These are phyloP conservation scores for Mycena sp. DNA, from an alignment of 1,284 basidiomycete species.

Conservation along the genomic window DNA sequence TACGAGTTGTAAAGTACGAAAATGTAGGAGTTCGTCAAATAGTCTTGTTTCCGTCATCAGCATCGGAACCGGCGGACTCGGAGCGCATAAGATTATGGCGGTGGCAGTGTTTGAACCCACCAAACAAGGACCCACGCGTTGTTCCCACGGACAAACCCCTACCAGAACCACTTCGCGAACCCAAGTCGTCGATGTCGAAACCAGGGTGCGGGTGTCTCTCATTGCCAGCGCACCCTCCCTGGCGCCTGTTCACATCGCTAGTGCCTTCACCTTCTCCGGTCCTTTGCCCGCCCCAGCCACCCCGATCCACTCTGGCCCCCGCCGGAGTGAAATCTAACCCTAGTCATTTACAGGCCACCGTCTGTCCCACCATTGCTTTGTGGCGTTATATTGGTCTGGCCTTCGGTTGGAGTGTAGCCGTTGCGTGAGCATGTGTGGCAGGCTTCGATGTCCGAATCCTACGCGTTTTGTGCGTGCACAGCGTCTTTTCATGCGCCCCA, in stretches of 20 bases:
- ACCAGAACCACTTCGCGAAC: slow-evolving; percentile 26
- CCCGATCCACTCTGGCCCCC: slow-evolving; percentile 29
- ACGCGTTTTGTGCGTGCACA: slow-evolving; percentile 32
- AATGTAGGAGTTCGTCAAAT: no score
- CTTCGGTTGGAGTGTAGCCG: slow-evolving; percentile 19
- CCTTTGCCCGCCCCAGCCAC: slow-evolving; percentile 33
- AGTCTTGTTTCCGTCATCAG: no score
- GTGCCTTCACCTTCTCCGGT: slow-evolving; percentile 17
- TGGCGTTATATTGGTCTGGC: slow-evolving; percentile 31
- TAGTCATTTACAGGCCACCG: slow-evolving; percentile 49
- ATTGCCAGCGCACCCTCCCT: slow-evolving; percentile 10
- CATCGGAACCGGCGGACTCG: no score
- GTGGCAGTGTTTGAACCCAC: no score
- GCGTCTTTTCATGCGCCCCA: slow-evolving; percentile 25
- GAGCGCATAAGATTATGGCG: no score
- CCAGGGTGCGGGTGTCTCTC: slow-evolving; percentile 22
- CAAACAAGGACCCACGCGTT: not conserved
- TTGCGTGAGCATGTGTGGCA: not conserved
- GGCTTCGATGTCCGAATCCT: slow-evolving; percentile 38
- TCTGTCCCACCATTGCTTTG: slow-evolving; percentile 45
- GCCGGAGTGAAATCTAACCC: slow-evolving; percentile 60
- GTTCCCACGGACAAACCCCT: not conserved
- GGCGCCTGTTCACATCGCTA: slow-evolving; percentile 17
- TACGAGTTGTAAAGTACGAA: no score
- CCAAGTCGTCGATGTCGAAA: slow-evolving; percentile 10